phyloP scores from a whole-genome alignment of 2,329 filamentous ascomycete genomes.

The Neopestalotiopsis sp. region DNA sequence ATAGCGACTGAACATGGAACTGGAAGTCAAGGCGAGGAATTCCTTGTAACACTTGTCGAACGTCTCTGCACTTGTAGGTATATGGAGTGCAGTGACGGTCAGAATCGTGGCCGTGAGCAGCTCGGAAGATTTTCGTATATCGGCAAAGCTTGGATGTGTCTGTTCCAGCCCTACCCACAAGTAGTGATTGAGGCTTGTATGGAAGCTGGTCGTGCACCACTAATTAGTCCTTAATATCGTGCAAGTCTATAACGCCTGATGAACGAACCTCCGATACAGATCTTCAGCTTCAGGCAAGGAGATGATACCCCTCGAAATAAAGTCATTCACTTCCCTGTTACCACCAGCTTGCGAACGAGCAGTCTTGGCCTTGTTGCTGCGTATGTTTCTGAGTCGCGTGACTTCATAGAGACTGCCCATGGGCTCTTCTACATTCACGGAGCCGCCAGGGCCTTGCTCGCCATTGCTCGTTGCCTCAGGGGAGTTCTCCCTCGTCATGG shows the following conservation, averaged over 20 bases:
- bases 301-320: constrained; percentile 54
- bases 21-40: constrained; percentile 60
- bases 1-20: constrained; percentile 61
- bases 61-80: constrained; percentile 55
- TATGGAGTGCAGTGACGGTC: constrained; percentile 64
- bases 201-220: constrained; percentile 38
- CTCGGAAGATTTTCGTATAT: constrained; percentile 59
- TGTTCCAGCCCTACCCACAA: constrained; percentile 57
- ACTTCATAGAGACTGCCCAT: constrained; percentile 61
- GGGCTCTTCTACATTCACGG: constrained; percentile 48
- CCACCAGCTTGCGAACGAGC: constrained; percentile 13
- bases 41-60: constrained; percentile 61
- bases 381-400: constrained; percentile 49
- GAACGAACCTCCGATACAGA: constrained; percentile 45
- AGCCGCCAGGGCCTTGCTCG: constrained; percentile 38
- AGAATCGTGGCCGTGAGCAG: constrained; percentile 62
- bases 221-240: constrained; percentile 7
- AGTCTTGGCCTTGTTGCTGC: constrained; percentile 25
- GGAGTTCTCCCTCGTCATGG: constrained; percentile 50
- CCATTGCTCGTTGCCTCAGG: constrained; percentile 41
- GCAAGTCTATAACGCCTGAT: neutral
- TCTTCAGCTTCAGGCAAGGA: constrained; percentile 52
- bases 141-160: constrained; percentile 51
- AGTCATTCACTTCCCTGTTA: constrained; percentile 40
- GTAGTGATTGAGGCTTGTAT: constrained; percentile 53